phyloP scores from a whole-genome alignment of 2,329 filamentous ascomycete species.

The Colletotrichum trifolii region DNA sequence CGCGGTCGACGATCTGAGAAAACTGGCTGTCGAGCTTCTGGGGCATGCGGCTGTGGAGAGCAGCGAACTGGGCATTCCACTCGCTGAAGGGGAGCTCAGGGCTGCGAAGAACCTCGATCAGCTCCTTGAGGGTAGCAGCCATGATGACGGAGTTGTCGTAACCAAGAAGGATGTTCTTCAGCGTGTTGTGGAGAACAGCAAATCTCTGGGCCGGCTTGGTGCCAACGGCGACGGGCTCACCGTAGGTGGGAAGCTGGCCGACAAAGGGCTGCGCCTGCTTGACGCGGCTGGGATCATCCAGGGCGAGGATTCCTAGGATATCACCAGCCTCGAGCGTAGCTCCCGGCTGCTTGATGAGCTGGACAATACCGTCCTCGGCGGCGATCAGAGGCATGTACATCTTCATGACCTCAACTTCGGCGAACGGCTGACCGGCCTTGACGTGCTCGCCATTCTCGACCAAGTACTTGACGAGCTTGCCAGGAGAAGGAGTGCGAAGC shows the following conservation, averaged over 20 bases:
- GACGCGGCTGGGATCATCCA: conserved; percentile 95
- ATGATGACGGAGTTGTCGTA: conserved; percentile 99
- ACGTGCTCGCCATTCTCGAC: conserved; percentile 96
- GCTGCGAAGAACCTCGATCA: conserved; percentile 90
- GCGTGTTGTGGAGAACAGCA: conserved; percentile 77
- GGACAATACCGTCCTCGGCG: conserved; percentile 94
- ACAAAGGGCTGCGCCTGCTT: conserved; percentile 97
- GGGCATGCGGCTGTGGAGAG: conserved; percentile 96
- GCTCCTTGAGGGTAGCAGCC: conserved; percentile 84
- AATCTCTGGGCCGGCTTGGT: conserved; percentile 93
- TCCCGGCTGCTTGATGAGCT: conserved; percentile 98
- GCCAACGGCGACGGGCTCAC: conserved; percentile 86
- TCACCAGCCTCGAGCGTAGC: conserved; percentile 98
- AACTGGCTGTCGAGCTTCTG: conserved; percentile 89
- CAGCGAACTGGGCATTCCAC: conserved; percentile 95
- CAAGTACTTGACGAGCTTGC: conserved; percentile 97
- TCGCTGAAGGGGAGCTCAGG: conserved; percentile 94
- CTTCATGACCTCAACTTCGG: conserved; percentile 99
- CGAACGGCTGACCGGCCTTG: conserved; percentile 90
- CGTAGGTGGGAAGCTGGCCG: conserved; percentile 88
- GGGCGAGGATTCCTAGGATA: conserved; percentile 94
- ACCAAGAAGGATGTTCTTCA: conserved; percentile 88
- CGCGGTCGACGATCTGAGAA: conserved; percentile 85
- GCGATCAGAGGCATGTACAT: conserved; percentile 99
- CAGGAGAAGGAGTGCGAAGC: conserved; percentile 91